A percentile compares a stretch with the other conserved stretches of the same genome.
These are phyloP conservation scores for Aspergillus uvarum DNA, from an alignment of 2,329 filamentous ascomycete genomes.

Conservation along the genomic window DNA sequence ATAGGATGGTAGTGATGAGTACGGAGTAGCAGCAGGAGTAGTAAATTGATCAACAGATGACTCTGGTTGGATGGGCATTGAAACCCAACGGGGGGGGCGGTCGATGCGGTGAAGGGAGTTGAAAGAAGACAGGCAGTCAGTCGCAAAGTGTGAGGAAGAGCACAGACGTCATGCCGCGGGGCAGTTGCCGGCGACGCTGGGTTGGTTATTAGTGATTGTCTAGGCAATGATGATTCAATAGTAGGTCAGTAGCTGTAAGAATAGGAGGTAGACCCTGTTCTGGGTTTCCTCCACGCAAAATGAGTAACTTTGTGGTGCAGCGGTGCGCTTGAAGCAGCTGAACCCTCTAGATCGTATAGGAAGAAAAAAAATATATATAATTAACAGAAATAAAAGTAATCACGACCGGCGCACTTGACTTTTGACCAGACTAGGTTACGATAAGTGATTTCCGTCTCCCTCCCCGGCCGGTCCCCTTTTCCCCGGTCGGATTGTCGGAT, in stretches of 20 bases:
- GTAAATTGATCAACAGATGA: slow-evolving; percentile 9
- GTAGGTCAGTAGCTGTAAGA: background rate
- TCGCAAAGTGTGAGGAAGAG: slow-evolving; percentile 13
- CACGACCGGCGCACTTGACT: too few species aligned
- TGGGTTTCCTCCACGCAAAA: background rate
- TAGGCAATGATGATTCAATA: background rate
- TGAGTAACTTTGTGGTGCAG: background rate
- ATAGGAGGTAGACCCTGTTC: background rate
- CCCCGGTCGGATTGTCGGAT: background rate
- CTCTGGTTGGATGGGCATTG: slow-evolving; percentile 21
- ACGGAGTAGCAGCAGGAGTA: slow-evolving; percentile 6
- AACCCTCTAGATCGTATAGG: too few species aligned
- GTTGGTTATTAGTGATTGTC: background rate
- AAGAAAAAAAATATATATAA: background rate
- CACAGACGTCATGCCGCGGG: slow-evolving; percentile 27
- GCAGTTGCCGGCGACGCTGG: slow-evolving; percentile 12
- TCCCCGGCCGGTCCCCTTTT: background rate
- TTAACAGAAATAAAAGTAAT: too few species aligned
- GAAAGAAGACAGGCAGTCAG: background rate
- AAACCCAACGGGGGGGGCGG: slow-evolving; percentile 10
- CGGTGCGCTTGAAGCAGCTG: too few species aligned
- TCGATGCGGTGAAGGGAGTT: slow-evolving; percentile 23
- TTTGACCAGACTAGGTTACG: too few species aligned
- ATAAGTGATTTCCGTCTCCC: background rate
- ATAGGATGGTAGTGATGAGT: background rate